phyloP scores from a whole-genome alignment of 2,329 filamentous ascomycete genomes.

The Neonectria hederae region DNA sequence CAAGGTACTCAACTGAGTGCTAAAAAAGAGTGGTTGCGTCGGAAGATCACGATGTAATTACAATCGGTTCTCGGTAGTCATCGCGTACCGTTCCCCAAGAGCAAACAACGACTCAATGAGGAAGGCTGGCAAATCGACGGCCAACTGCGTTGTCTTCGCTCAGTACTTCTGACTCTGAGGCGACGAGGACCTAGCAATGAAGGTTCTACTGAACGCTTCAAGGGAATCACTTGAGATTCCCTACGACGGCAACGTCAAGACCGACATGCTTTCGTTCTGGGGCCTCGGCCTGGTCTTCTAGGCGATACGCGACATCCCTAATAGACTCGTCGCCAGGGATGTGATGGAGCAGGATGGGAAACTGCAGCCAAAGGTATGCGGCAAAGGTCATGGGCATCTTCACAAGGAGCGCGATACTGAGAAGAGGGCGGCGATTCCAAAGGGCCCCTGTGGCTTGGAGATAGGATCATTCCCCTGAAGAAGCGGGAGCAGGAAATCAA shows the following conservation, averaged over 20 bases:
- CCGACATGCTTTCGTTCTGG: conserved; percentile 8
- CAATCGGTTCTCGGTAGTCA: too few species aligned
- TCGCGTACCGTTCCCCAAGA: too few species aligned
- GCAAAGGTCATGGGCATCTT: background rate
- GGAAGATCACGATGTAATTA: too few species aligned
- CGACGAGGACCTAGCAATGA: background rate
- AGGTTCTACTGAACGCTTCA: background rate
- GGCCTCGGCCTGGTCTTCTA: conserved; percentile 6
- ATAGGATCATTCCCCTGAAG: conserved; percentile 16
- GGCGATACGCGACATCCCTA: background rate
- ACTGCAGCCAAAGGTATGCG: background rate
- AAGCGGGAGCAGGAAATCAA: conserved; percentile 24
- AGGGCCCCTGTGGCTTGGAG: conserved; percentile 18
- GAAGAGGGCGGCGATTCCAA: conserved; percentile 11
- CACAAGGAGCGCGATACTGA: conserved; percentile 6
- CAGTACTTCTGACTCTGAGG: conserved; percentile 2
- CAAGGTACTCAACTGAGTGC: too few species aligned
- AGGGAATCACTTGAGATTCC: conserved; percentile 16
- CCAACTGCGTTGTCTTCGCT: background rate
- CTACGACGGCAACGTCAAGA: conserved; percentile 13
- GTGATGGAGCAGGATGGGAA: conserved; percentile 1
- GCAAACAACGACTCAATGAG: too few species aligned
- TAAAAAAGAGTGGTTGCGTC: too few species aligned
- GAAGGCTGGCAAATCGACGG: background rate
- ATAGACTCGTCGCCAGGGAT: conserved; percentile 10